phyloP scores from a whole-genome alignment of 257 asterid genomes.

The Solanum chiquidenum region DNA sequence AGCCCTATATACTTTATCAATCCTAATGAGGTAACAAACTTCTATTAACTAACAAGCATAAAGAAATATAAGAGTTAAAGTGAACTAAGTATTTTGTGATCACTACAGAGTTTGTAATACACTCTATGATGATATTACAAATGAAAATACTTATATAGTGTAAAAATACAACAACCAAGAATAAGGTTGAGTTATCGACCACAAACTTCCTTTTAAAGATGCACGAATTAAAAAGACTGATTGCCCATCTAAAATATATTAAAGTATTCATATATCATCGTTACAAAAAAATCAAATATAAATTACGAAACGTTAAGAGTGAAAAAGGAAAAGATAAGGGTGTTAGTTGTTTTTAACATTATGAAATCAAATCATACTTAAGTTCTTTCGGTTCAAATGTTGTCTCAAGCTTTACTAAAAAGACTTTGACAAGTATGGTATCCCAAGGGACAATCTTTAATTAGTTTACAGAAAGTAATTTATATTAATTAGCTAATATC shows the following conservation, averaged over 20 bases:
- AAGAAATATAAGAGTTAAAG: no score
- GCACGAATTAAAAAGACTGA: no score
- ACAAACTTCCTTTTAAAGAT: neutral
- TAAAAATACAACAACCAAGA: neutral
- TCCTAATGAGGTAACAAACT: neutral
- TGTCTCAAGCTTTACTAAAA: neutral
- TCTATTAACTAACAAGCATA: no score
- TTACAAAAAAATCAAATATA: neutral
- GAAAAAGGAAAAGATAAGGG: neutral
- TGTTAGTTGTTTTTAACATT: neutral
- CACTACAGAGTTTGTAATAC: no score
- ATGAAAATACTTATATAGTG: neutral
- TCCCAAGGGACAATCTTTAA: neutral
- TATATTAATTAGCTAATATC: neutral
- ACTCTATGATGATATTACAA: no score
- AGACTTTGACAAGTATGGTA: neutral
- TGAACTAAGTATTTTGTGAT: no score
- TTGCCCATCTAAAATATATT: no score
- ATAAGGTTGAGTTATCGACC: neutral
- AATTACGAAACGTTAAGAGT: neutral
- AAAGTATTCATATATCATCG: neutral
- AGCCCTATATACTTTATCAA: neutral
- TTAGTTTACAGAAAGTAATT: neutral
- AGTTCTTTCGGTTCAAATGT: neutral
- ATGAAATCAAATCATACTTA: neutral